Conservation (phyloP, 495 filamentous ascomycete genomes). For the Penicillium canariense region DNA sequence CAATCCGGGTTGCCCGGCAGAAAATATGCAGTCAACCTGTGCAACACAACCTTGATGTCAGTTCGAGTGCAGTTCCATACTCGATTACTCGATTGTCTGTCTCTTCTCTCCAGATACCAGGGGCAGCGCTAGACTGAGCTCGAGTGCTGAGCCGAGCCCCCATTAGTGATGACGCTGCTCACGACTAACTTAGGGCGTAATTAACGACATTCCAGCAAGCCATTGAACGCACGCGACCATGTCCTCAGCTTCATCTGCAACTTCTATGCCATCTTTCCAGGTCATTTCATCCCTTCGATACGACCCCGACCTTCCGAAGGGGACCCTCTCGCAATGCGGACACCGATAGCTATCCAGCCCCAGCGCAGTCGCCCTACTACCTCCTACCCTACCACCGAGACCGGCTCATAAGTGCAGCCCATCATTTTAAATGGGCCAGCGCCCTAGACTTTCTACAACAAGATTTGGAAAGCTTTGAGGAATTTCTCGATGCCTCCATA, state of each 20-base stretch:
- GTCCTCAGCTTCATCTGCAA: background rate
- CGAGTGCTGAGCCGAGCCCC: background rate
- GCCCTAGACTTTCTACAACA: slow-evolving; percentile 32
- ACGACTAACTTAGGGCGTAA: slow-evolving; percentile 9
- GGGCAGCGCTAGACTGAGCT: background rate
- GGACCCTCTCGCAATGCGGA: slow-evolving; percentile 41
- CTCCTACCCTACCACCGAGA: slow-evolving; percentile 80
- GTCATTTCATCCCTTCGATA: slow-evolving; percentile 75
- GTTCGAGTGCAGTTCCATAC: background rate
- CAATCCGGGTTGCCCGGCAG: slow-evolving; percentile 10
- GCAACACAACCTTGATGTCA: background rate
- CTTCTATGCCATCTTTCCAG: slow-evolving; percentile 38
- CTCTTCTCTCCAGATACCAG: background rate
- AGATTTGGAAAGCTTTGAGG: slow-evolving; percentile 26
- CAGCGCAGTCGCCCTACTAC: slow-evolving; percentile 67
- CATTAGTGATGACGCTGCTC: background rate
- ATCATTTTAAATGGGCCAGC: slow-evolving; percentile 60
- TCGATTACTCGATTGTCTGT: background rate
- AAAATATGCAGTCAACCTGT: background rate
- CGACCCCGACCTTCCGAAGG: slow-evolving; percentile 59
- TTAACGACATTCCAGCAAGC: background rate
- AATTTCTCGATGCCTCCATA: slow-evolving; percentile 35
- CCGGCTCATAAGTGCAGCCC: slow-evolving; percentile 72
- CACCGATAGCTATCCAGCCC: slow-evolving; percentile 24
- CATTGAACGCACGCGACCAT: slow-evolving; percentile 7